Evolutionary conservation across 495 filamentous ascomycete genomes (phyloP).

Genomic region (Daldinia decipiens): DNA sequence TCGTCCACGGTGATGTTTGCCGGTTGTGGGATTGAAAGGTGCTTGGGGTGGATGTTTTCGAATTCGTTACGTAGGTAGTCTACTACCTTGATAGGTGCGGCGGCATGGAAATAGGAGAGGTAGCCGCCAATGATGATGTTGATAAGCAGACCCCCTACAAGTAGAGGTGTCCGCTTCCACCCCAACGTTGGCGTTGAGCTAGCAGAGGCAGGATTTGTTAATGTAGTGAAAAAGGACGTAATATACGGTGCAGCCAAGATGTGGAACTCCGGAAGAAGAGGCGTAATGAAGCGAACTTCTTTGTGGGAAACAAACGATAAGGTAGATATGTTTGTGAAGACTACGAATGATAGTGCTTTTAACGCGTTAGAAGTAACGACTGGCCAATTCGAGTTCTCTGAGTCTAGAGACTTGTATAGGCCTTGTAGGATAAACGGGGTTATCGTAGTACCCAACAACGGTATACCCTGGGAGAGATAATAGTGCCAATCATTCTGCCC

Average conservation of each 20-base stretch:
- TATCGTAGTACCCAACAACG: constrained; percentile 84
- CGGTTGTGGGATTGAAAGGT: constrained; percentile 46
- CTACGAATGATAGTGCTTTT: constrained; percentile 69
- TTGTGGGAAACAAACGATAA: constrained; percentile 92
- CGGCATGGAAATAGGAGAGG: constrained; percentile 78
- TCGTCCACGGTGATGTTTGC: constrained; percentile 32
- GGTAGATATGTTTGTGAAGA: constrained; percentile 66
- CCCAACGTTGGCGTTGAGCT: constrained; percentile 28
- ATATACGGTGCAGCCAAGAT: constrained; percentile 77
- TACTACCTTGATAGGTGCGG: constrained; percentile 76
- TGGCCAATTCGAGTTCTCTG: constrained; percentile 45
- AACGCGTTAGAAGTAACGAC: constrained; percentile 55
- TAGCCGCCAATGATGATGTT: constrained; percentile 81
- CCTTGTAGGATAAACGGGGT: constrained; percentile 78
- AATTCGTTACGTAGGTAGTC: constrained; percentile 78
- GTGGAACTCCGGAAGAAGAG: constrained; percentile 86
- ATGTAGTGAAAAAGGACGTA: constrained; percentile 68
- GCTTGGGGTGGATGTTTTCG: constrained; percentile 59
- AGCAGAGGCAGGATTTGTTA: constrained; percentile 31
- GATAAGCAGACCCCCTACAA: constrained; percentile 67
- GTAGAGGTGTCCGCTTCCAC: constrained; percentile 62
- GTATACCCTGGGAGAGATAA: constrained; percentile 89
- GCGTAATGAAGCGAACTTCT: constrained; percentile 97
- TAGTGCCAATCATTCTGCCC: constrained; percentile 93
- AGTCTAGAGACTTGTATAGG: constrained; percentile 62